A percentile compares a stretch with the other conserved stretches of the same genome.
phyloP scores from a whole-genome alignment of 1,284 basidiomycete genomes.

The Rhizopogon hawkerae region DNA sequence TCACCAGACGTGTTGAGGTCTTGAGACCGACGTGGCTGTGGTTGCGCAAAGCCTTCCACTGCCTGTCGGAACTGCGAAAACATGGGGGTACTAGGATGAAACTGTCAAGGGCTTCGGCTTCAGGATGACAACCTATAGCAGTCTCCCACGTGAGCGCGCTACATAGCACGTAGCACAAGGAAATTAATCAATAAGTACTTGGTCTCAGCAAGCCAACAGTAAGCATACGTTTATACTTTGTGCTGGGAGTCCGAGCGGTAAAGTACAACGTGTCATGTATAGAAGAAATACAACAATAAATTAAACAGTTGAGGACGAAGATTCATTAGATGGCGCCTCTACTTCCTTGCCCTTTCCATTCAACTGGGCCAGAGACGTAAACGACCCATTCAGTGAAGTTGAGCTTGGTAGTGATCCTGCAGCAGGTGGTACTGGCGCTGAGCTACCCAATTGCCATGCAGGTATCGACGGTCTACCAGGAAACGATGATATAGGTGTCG shows the following conservation, averaged over 20 bases:
- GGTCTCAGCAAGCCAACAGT: not conserved
- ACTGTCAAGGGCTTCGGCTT: not conserved
- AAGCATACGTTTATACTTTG: not conserved
- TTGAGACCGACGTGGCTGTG: conserved; percentile 31
- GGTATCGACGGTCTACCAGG: conserved; percentile 70
- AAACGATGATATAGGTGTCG: conserved; percentile 39
- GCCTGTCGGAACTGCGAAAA: conserved; percentile 59
- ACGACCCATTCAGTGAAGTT: conserved; percentile 11
- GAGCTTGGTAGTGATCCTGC: conserved; percentile 18
- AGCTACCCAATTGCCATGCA: conserved; percentile 71
- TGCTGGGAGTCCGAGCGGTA: not conserved
- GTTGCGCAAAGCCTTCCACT: conserved; percentile 47
- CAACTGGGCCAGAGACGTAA: conserved; percentile 14
- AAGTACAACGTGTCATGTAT: conserved; percentile 3
- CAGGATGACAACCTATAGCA: not conserved
- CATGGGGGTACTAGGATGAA: conserved; percentile 30
- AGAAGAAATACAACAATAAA: not conserved
- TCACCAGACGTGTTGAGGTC: conserved; percentile 22
- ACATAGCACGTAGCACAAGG: too few species aligned
- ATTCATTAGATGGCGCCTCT: conserved; percentile 19
- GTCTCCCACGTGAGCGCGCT: not conserved
- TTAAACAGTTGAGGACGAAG: conserved; percentile 1
- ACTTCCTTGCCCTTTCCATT: conserved; percentile 42
- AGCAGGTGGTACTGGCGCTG: conserved; percentile 15
- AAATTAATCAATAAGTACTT: too few species aligned